Percentiles rank a stretch among this genome's conserved stretches.
phyloP scores from a whole-genome alignment of 2,329 filamentous ascomycete species.

The Exophiala aquamarina region DNA sequence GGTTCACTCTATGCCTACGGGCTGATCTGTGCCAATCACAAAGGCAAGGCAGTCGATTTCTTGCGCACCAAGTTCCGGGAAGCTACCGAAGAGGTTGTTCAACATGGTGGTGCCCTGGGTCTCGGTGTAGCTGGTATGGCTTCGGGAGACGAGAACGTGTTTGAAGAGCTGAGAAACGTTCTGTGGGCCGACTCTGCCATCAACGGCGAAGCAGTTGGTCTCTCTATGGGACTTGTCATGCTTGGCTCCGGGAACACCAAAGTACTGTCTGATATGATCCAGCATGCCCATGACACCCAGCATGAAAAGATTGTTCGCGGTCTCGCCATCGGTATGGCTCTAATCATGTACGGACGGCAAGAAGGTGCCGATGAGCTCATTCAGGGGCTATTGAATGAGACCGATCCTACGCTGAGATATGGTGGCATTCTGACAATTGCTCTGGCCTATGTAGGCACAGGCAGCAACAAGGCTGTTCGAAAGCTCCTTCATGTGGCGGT shows the following conservation, averaged over 20 bases:
- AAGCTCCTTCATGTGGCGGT: slow-evolving; percentile 94
- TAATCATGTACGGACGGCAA: slow-evolving; percentile 97
- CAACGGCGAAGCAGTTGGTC: slow-evolving; percentile 92
- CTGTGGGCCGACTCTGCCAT: slow-evolving; percentile 92
- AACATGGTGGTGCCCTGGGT: slow-evolving; percentile 92
- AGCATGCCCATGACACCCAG: slow-evolving; percentile 95
- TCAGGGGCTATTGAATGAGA: slow-evolving; percentile 87
- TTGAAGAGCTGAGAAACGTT: slow-evolving; percentile 84
- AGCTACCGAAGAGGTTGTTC: slow-evolving; percentile 73
- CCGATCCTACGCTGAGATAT: slow-evolving; percentile 89
- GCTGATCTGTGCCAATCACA: slow-evolving; percentile 95
- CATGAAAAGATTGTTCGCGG: slow-evolving; percentile 99
- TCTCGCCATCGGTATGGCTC: slow-evolving; percentile 90
- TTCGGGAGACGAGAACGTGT: slow-evolving; percentile 84
- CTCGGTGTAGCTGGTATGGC: slow-evolving; percentile 98
- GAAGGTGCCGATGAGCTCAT: slow-evolving; percentile 94
- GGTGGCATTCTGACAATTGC: slow-evolving; percentile 99
- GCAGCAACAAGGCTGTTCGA: slow-evolving; percentile 97
- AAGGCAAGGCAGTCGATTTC: slow-evolving; percentile 70
- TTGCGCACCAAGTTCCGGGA: slow-evolving; percentile 48
- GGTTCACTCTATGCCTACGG: slow-evolving; percentile 94
- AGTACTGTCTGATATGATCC: slow-evolving; percentile 93
- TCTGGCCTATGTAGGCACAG: slow-evolving; percentile 92
- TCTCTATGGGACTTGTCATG: slow-evolving; percentile 98
- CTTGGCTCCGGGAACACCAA: slow-evolving; percentile 94